These are phyloP conservation scores for Singerocomus inundabilis DNA, from an alignment of 1,284 basidiomycete genomes.

Conservation along the genomic window DNA sequence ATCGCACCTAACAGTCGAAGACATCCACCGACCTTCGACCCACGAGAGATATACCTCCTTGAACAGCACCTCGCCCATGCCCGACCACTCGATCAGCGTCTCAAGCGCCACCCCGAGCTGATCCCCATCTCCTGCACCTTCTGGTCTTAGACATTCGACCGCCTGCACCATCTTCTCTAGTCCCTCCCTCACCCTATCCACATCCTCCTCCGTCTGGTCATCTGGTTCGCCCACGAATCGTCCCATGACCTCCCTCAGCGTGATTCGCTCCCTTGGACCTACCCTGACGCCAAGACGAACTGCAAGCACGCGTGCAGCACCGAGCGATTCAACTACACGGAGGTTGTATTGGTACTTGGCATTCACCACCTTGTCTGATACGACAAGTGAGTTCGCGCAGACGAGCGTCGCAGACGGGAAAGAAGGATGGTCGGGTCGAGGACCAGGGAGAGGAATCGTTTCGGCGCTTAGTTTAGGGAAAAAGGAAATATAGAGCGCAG, in stretches of 20 bases:
- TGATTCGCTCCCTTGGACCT: conserved; percentile 47
- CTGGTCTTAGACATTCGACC: conserved; percentile 54
- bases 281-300: conserved; percentile 49
- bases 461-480: conserved; percentile 70
- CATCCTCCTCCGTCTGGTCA: conserved; percentile 40
- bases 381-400: conserved; percentile 81
- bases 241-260: conserved; percentile 52
- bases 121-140: conserved; percentile 31
- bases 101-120: conserved; percentile 63
- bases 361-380: conserved; percentile 77
- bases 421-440: conserved; percentile 31
- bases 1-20: conserved; percentile 2
- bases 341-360: conserved; percentile 83
- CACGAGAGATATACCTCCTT: conserved; percentile 68
- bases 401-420: conserved; percentile 58
- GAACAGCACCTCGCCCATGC: conserved; percentile 57
- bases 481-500: conserved; percentile 80
- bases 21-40: conserved; percentile 59
- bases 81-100: conserved; percentile 70
- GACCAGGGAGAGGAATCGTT: conserved; percentile 58
- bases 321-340: conserved; percentile 83
- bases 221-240: conserved; percentile 44
- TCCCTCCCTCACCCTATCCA: conserved; percentile 44
- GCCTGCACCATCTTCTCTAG: conserved; percentile 49
- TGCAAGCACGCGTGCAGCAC: conserved; percentile 72